These are phyloP conservation scores for Remersonia thermophila DNA, from an alignment of 2,329 filamentous ascomycete genomes.

Conservation along the genomic window DNA sequence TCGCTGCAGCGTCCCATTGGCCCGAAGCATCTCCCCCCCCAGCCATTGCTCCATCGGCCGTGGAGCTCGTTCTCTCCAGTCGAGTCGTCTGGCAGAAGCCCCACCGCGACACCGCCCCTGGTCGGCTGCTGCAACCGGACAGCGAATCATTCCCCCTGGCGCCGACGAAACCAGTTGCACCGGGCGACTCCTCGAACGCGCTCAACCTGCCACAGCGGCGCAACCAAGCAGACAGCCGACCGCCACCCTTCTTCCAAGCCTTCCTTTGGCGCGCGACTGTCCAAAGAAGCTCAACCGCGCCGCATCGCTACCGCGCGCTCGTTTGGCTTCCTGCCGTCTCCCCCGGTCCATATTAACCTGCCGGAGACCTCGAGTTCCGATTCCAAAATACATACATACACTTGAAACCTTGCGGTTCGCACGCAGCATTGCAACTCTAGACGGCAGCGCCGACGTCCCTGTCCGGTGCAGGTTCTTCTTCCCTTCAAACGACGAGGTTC, in stretches of 20 bases:
- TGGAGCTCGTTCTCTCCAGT: no score
- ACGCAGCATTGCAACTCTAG: slow-evolving; percentile 9
- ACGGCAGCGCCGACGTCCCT: slow-evolving; percentile 10
- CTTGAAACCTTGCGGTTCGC: no score
- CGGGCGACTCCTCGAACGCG: slow-evolving; percentile 20
- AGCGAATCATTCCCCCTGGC: slow-evolving; percentile 16
- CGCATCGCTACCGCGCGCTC: not conserved
- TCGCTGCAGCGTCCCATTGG: no score
- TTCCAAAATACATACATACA: slow-evolving; percentile 14
- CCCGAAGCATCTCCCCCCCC: no score
- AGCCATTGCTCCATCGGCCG: not conserved
- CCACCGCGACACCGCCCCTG: no score
- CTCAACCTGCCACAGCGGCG: slow-evolving; percentile 6
- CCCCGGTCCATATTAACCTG: slow-evolving; percentile 17
- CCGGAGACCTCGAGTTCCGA: slow-evolving; percentile 14
- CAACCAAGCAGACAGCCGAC: slow-evolving; percentile 6
- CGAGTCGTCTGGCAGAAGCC: no score
- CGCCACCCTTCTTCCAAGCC: no score
- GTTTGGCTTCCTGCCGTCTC: slow-evolving; percentile 10
- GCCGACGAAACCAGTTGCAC: slow-evolving; percentile 14
- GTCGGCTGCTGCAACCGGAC: slow-evolving; percentile 1
- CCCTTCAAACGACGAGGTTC: slow-evolving; percentile 7
- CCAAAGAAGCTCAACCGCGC: slow-evolving; percentile 4
- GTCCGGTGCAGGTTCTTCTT: slow-evolving; percentile 1
- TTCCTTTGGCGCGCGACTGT: slow-evolving; percentile 19